phyloP scores from a whole-genome alignment of 805 yeast species.

The Zygoascus ofunaensis region DNA sequence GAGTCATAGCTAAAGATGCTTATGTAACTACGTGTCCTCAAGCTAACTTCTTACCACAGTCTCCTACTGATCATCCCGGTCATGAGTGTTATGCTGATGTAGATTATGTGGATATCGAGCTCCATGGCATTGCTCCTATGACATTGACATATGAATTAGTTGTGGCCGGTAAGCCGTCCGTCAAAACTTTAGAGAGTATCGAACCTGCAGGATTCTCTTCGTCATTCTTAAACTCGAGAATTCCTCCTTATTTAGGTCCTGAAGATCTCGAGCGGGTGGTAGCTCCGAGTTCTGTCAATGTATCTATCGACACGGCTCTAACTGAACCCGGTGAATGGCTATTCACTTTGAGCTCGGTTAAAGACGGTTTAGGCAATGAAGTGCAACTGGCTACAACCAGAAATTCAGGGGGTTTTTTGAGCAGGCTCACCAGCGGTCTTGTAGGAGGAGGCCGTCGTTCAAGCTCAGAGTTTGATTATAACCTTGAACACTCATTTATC shows the following conservation, averaged over 20 bases:
- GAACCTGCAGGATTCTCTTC: slow-evolving; percentile 41
- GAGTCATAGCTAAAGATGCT: slow-evolving; percentile 52
- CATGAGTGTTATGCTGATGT: slow-evolving; percentile 55
- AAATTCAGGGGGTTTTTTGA: background rate
- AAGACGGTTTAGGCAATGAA: slow-evolving; percentile 59
- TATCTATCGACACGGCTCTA: slow-evolving; percentile 36
- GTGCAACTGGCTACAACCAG: slow-evolving; percentile 24
- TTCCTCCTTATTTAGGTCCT: slow-evolving; percentile 9
- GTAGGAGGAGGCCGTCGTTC: slow-evolving; percentile 22
- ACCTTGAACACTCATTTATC: slow-evolving; percentile 37
- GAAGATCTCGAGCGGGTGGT: slow-evolving; percentile 27
- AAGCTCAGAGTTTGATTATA: slow-evolving; percentile 26
- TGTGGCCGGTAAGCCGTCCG: slow-evolving; percentile 32
- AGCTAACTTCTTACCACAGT: background rate
- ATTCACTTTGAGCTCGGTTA: slow-evolving; percentile 48
- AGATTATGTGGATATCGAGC: slow-evolving; percentile 45
- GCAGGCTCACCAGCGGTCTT: too few species aligned
- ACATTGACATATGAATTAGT: slow-evolving; percentile 40
- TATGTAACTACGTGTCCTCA: slow-evolving; percentile 31
- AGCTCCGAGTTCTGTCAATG: slow-evolving; percentile 31
- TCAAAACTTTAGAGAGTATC: slow-evolving; percentile 35
- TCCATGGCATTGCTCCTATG: slow-evolving; percentile 74
- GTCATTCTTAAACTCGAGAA: slow-evolving; percentile 19
- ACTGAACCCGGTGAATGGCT: slow-evolving; percentile 43
- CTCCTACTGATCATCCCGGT: slow-evolving; percentile 1